A percentile compares a stretch with the other conserved stretches of the same genome.
Conservation (phyloP, 257 asterid species). For the Nicotiana knightiana region DNA sequence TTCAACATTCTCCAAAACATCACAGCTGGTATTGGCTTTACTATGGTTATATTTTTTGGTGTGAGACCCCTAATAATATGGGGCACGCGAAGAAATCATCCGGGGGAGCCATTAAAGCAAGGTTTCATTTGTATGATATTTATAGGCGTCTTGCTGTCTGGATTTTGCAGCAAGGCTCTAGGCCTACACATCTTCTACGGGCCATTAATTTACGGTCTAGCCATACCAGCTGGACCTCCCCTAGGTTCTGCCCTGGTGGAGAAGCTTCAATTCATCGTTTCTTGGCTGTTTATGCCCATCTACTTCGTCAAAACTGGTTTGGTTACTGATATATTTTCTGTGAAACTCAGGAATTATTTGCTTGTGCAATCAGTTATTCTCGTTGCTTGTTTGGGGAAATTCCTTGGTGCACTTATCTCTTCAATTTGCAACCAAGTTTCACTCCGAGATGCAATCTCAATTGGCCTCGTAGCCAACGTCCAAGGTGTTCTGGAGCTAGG, state of each 20-base stretch:
- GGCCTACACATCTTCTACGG: constrained; percentile 25
- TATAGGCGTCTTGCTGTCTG: constrained; percentile 21
- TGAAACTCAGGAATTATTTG: constrained; percentile 11
- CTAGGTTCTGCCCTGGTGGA: constrained; percentile 40
- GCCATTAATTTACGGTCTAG: constrained; percentile 30
- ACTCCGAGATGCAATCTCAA: constrained; percentile 24
- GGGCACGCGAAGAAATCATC: background rate
- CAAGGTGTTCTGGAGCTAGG: constrained; percentile 40
- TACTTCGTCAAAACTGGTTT: constrained; percentile 36
- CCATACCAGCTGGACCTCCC: constrained; percentile 46
- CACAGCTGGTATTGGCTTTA: constrained; percentile 1
- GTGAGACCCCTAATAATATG: constrained; percentile 27
- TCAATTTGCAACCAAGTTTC: constrained; percentile 17
- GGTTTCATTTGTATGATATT: constrained; percentile 21
- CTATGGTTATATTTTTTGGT: constrained; percentile 9
- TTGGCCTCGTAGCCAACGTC: constrained; percentile 31
- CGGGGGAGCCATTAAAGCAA: constrained; percentile 28
- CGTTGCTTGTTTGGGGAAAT: constrained; percentile 30
- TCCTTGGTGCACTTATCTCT: constrained; percentile 31
- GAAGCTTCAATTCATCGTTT: constrained; percentile 27
- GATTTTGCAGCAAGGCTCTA: constrained; percentile 22
- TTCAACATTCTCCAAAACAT: background rate
- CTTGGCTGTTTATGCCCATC: constrained; percentile 40
- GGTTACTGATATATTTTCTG: constrained; percentile 25
- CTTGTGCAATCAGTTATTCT: constrained; percentile 24